Evolutionary conservation across 352 stramenopile genomes (phyloP), one percentile per base, ranked within the genome.

Genomic region (Globisporangium heterothallicum): DNA sequence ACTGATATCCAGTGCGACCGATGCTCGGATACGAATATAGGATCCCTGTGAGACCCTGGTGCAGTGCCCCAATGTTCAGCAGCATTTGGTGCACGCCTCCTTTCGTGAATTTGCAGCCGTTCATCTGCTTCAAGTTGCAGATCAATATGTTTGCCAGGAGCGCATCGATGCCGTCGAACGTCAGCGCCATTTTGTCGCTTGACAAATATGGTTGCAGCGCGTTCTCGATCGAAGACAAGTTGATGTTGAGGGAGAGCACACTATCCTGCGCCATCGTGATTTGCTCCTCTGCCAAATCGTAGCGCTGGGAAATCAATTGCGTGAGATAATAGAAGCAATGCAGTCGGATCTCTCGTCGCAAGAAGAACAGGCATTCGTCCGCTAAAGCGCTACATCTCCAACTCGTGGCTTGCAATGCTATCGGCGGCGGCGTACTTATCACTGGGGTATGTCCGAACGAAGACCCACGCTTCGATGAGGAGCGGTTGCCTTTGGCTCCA

Each of bases 31-130:
- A 89, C 53, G 76, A 86, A 50, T 87, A 92, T 32, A 92, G 24
- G 18, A 78, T 84, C 0, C 72, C 77, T 0, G 83, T 90, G 40
- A 90, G 63, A 14, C 69, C 69, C 59, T 94, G 83, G 54, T 88
- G 83, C 40, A 92, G 64, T 41, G 83, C 78, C 9, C 71, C 62
- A 41, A 90, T 71, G 49, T 92, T 92, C 32, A 89, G 66, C 30
- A 86, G 61, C 78, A 93, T 89, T 50, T 93, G 80, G 45, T 86
- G 70, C 32, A 91, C 65, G 24, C 80, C 78, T n/a, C 69, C 78
- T 35, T 78, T 77, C 18, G 78, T 83, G 42, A 92, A 68, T 1
- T 65, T 88, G 13, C 68, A 70, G 46, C 66, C 74, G 24, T 64
- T 56, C 70, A 91, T 88, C n/a, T 86, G 68, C 27, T 72, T 63